Conservation (phyloP, 164 flowering plant genomes). For the Litsea cubeba region DNA sequence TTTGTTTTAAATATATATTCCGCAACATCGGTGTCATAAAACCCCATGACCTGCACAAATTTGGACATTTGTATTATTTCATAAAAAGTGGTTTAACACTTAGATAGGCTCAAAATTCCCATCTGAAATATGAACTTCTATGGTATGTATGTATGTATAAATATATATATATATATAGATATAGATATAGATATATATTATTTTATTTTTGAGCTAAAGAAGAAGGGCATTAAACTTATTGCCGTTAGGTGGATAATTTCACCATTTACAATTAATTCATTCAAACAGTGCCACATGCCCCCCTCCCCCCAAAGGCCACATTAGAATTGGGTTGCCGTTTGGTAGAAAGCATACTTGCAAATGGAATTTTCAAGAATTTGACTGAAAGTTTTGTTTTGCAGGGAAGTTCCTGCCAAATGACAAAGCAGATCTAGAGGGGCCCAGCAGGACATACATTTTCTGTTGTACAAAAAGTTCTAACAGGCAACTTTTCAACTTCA, state of each 20-base stretch:
- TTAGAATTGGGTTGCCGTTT: background rate
- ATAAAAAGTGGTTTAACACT: background rate
- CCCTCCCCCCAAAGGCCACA: background rate
- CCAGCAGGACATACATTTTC: too few species aligned
- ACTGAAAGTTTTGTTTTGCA: background rate
- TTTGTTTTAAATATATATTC: slow-evolving; percentile 65
- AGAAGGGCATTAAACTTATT: background rate
- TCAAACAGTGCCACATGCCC: background rate
- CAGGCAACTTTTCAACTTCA: too few species aligned
- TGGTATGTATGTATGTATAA: too few species aligned
- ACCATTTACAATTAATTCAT: background rate
- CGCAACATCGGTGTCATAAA: slow-evolving; percentile 90
- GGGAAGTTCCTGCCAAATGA: background rate
- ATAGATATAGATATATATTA: too few species aligned
- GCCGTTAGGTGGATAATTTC: background rate
- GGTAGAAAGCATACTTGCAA: background rate
- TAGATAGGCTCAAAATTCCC: background rate
- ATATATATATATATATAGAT: too few species aligned
- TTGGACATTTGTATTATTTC: background rate
- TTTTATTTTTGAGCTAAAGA: background rate
- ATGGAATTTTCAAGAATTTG: background rate
- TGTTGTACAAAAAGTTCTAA: too few species aligned
- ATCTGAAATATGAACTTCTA: too few species aligned
- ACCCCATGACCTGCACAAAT: slow-evolving; percentile 72
- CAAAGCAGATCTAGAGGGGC: background rate